Percentiles rank a stretch among this genome's conserved stretches.
Conservation (phyloP, 108 stramenopile species). For the Chaetoceros muelleri region DNA sequence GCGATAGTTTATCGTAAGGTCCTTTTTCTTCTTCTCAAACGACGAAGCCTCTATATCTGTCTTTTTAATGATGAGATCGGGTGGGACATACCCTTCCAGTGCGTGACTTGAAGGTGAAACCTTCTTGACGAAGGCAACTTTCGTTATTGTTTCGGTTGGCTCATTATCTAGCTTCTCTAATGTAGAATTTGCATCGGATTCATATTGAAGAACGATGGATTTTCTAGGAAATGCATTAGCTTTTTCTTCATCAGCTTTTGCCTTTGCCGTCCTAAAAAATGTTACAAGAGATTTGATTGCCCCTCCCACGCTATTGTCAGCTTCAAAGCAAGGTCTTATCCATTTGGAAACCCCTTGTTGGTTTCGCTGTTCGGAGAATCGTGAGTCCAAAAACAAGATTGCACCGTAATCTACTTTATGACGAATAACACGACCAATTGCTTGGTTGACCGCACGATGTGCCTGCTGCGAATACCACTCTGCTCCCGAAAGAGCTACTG, state of each 20-base stretch:
- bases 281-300: slow-evolving; percentile 35
- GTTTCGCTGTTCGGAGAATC: slow-evolving; percentile 75
- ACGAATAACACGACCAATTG: slow-evolving; percentile 96
- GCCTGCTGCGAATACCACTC: slow-evolving; percentile 98
- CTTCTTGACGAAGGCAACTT: slow-evolving; percentile 40
- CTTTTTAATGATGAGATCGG: slow-evolving; percentile 26
- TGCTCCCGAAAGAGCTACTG: slow-evolving; percentile 57
- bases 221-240: slow-evolving; percentile 6
- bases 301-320: slow-evolving; percentile 59
- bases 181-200: slow-evolving; percentile 11
- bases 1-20: slow-evolving; percentile 1
- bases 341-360: slow-evolving; percentile 70
- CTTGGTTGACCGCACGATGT: slow-evolving; percentile 96
- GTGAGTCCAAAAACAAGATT: slow-evolving; percentile 87
- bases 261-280: slow-evolving; percentile 57
- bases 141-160: slow-evolving; percentile 17
- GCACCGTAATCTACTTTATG: slow-evolving; percentile 94
- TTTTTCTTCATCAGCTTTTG: slow-evolving; percentile 28
- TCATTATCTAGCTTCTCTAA: slow-evolving; percentile 18
- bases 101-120: not conserved
- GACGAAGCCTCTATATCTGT: slow-evolving; percentile 23
- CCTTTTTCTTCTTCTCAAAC: not conserved
- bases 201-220: slow-evolving; percentile 20
- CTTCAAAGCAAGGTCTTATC: slow-evolving; percentile 63
- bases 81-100: slow-evolving; percentile 27